Base-by-base conservation (phyloP, 768 basidiomycete species). In the Postia placenta region DNA sequence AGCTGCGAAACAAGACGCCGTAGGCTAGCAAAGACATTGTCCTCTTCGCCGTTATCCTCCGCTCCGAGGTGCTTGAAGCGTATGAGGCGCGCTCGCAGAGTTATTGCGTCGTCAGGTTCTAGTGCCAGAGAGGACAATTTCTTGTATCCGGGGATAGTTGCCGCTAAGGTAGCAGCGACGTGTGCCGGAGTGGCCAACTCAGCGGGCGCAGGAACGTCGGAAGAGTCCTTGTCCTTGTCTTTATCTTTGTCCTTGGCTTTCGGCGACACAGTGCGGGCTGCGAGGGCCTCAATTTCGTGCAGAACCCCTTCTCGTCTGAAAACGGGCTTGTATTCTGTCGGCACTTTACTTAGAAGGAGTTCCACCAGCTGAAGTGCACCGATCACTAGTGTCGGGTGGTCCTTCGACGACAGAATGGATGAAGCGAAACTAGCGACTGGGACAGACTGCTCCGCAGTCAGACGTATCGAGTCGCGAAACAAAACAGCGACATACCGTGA, bases 251-350 rank as follows among this genome's bases (percentile, higher is more conserved):
- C 73, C 50, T 70, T 69, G 1, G 76, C 76, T 58, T 76, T 81
- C 12, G 72, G 58, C 0, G 80, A 72, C 28, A 95, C 70, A 6
- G 75, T 61, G 43, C 85, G 78, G 11, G 74, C 74, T 5, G 92
- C 85, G 24, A 94, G 69, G 7, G 71, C 64, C 56, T 93, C 92
- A 30, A 99, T 83, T 64, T 98, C 96, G 66, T 97, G 89, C 65
- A 96, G 84, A 24, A 98, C 96, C 7, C 96, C 96, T 68, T 99
- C 95, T 24, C 94, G 78, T 19, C 90, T 82, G 75, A 98, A 92
- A 0, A 86, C 83, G 15, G 91, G 87, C 60, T 82, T 83, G 67
- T 96, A 98, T 45, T 91, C 76, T 11, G 80, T 71, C 7, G 91
- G 85, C 38, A 92, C 75, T 66, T 96, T 98, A 60, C 71, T 74